These are phyloP conservation scores for Cantharellus cinnabarinus DNA, from an alignment of 768 basidiomycete genomes.

Conservation along the genomic window DNA sequence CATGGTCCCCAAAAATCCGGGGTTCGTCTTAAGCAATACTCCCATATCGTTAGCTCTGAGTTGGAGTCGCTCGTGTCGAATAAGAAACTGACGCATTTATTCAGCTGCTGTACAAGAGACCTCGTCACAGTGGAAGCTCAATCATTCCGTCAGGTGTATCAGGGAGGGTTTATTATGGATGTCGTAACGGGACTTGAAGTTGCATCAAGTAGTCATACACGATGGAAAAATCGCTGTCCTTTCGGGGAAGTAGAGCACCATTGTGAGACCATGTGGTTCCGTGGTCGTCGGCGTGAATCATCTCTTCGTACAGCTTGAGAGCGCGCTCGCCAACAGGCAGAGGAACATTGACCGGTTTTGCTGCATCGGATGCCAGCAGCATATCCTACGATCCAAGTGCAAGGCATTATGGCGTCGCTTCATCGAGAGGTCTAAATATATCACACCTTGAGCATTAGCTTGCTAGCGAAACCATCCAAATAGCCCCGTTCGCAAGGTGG, in stretches of 20 bases:
- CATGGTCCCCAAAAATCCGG: no score
- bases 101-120: no score
- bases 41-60: no score
- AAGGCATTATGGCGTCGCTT: not conserved
- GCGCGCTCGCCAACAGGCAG: conserved; percentile 51
- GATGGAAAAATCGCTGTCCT: not conserved
- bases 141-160: no score
- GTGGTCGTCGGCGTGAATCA: conserved; percentile 28
- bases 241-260: not conserved
- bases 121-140: no score
- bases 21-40: no score
- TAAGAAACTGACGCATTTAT: no score
- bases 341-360: conserved; percentile 25
- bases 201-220: not conserved
- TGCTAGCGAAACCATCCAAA: conserved; percentile 70
- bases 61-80: no score
- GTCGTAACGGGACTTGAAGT: no score
- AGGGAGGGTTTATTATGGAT: no score
- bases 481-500: conserved; percentile 71
- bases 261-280: not conserved
- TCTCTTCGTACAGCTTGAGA: conserved; percentile 36
- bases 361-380: conserved; percentile 55
- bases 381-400: conserved; percentile 37
- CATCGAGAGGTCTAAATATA: not conserved
- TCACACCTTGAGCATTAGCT: conserved; percentile 60